A percentile compares a stretch with the other conserved stretches of the same genome.
Evolutionary conservation across 768 basidiomycete species (phyloP).

Genomic region (Pleurotus djamor): DNA sequence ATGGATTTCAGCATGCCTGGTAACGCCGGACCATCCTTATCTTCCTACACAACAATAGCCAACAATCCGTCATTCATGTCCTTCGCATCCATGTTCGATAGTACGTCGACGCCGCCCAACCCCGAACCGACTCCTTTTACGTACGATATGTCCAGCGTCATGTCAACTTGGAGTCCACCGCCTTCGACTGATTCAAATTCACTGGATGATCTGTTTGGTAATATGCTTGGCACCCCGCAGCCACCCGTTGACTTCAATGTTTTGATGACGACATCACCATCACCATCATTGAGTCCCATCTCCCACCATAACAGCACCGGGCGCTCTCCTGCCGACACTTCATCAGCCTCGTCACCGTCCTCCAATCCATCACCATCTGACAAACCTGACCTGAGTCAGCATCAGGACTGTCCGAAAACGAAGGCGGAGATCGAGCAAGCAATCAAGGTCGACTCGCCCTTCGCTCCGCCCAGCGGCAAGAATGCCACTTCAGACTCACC

Average conservation of each 20-base stretch:
- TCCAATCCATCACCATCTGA: constrained; percentile 31
- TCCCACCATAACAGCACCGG: constrained; percentile 37
- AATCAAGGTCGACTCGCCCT: constrained; percentile 61
- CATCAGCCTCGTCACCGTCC: constrained; percentile 28
- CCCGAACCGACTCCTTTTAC: constrained; percentile 35
- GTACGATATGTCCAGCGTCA: constrained; percentile 38
- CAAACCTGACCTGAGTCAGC: constrained; percentile 30
- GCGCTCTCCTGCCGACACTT: constrained; percentile 16
- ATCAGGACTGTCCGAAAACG: constrained; percentile 48
- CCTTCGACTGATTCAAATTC: constrained; percentile 21
- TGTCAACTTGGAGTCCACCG: constrained; percentile 44
- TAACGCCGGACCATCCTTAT: constrained; percentile 39
- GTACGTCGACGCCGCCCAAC: constrained; percentile 20
- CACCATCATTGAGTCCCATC: constrained; percentile 54
- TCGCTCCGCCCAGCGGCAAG: constrained; percentile 27
- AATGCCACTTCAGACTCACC: constrained; percentile 17
- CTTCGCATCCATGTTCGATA: constrained; percentile 61
- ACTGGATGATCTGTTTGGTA: constrained; percentile 44
- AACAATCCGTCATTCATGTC: constrained; percentile 85
- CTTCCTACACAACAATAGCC: constrained; percentile 76
- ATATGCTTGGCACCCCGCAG: constrained; percentile 25
- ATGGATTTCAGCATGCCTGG: constrained; percentile 59
- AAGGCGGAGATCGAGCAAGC: constrained; percentile 47
- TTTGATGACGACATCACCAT: constrained; percentile 26
- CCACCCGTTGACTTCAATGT: constrained; percentile 27